Conservation (phyloP, 768 basidiomycete species). For the Imleria badia region DNA sequence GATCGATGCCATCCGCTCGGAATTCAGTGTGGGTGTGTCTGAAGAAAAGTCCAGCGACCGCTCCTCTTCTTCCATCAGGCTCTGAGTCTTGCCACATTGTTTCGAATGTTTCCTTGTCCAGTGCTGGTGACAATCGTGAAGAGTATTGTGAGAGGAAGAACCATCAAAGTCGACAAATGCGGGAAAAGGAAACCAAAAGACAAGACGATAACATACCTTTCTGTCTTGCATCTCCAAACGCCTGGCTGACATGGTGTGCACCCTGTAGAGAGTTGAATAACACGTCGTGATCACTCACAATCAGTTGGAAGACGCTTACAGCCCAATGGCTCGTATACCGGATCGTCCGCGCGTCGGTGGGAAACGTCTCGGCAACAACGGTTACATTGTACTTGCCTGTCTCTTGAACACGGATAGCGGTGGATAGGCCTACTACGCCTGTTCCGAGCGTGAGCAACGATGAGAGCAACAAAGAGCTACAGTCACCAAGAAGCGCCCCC, state of each 20-base stretch:
- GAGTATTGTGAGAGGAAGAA: neutral
- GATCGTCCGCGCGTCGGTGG: conserved; percentile 71
- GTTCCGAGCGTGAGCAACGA: neutral
- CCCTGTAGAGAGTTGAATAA: conserved; percentile 47
- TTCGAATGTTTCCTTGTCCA: conserved; percentile 75
- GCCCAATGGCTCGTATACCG: conserved; percentile 84
- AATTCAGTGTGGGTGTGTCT: conserved; percentile 65
- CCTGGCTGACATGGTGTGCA: conserved; percentile 72
- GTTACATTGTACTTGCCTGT: conserved; percentile 60
- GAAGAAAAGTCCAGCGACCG: conserved; percentile 61
- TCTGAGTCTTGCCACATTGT: conserved; percentile 72
- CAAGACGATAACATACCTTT: conserved; percentile 42
- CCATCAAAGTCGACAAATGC: neutral
- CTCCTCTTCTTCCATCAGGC: conserved; percentile 41
- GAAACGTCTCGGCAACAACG: conserved; percentile 69
- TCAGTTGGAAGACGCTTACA: conserved; percentile 39
- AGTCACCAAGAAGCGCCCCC: too few relatives aligned
- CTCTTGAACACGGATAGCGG: conserved; percentile 70
- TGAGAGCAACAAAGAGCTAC: neutral
- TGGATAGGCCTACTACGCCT: conserved; percentile 81
- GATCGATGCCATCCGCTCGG: conserved; percentile 39
- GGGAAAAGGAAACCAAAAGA: neutral
- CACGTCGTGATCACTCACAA: neutral
- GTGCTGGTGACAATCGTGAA: conserved; percentile 39
- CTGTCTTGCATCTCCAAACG: conserved; percentile 49